Evolutionary conservation across 2,329 filamentous ascomycete species (phyloP).

Genomic region (Colletotrichum sp.): DNA sequence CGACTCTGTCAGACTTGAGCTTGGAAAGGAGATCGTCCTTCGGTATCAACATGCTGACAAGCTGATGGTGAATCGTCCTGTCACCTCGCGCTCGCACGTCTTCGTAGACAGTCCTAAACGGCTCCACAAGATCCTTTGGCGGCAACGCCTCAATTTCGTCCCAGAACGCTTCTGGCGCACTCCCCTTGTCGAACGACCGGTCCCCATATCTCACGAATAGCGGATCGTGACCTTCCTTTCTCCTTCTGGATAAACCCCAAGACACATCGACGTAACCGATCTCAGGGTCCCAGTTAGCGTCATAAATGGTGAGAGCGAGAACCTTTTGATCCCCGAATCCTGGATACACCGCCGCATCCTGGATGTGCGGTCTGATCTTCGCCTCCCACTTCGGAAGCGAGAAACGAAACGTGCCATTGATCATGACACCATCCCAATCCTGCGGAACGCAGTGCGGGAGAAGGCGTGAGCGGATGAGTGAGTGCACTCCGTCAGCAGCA

Average conservation of each 20-base stretch:
- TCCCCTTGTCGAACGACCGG: neutral
- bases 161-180: neutral
- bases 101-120: neutral
- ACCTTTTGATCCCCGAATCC: neutral
- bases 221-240: neutral
- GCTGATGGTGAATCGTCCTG: neutral
- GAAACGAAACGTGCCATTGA: neutral
- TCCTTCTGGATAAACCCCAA: neutral
- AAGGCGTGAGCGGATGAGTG: neutral
- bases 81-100: neutral
- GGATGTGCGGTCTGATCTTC: neutral
- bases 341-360: neutral
- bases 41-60: accelerated
- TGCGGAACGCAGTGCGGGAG: accelerated
- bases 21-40: neutral
- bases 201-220: neutral
- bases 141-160: neutral
- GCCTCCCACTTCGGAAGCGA: accelerated
- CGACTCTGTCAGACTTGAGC: neutral
- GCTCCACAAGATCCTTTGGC: neutral
- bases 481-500: neutral
- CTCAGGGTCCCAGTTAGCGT: neutral
- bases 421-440: neutral
- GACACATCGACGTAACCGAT: neutral
- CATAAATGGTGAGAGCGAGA: neutral